Evolutionary conservation across 2,329 filamentous ascomycete genomes (phyloP), one percentile per base, ranked within the genome.

Genomic region (Colletotrichum tropicicola): DNA sequence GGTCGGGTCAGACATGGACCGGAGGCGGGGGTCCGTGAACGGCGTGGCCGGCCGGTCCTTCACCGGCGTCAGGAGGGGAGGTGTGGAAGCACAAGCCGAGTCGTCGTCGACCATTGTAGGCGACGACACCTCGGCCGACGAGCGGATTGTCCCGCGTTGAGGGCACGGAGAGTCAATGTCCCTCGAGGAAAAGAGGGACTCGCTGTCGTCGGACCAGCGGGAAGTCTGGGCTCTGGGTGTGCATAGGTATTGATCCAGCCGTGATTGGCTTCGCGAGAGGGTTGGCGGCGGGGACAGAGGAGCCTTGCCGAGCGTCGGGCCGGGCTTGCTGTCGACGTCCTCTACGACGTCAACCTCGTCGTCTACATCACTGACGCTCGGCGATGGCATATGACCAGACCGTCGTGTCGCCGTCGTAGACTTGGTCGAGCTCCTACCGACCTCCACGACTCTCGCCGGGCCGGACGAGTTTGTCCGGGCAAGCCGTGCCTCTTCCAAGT

Each of bases 141-240:
- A 65, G 17, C 62, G 58, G 15, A 65, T 19, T 6, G 62, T 45
- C n/a, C 19, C 28, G 10, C 51, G 57, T 41, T 37, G 57, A 5
- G 30, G 49, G 13, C 62, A 65, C 8, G 62, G 62, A 13, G 62
- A 65, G 17, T 61, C 49, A n/a, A 37, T 43, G 28, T 65, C 59
- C 13, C 45, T 59, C n/a, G 59, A 64, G 8, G 59, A 64, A 27
- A 66, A 66, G 7, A 64, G 49, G 2, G 57, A 62, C 15, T 65
- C 62, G 49, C 63, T 66, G 47, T 64, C 59, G 41, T 64, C 63
- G 15, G 63, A 66, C 63, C 63, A 66, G 30, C 63, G 63, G 10
- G 63, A 66, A n/a, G 52, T 64, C 23, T 63, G 51, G 6, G 13
- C 63, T 23, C 27, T 47, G 7, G 59, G 59, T 15, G 63, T 64